Evolutionary conservation across 2,329 filamentous ascomycete species (phyloP).

Genomic region (Beauveria medogensis): DNA sequence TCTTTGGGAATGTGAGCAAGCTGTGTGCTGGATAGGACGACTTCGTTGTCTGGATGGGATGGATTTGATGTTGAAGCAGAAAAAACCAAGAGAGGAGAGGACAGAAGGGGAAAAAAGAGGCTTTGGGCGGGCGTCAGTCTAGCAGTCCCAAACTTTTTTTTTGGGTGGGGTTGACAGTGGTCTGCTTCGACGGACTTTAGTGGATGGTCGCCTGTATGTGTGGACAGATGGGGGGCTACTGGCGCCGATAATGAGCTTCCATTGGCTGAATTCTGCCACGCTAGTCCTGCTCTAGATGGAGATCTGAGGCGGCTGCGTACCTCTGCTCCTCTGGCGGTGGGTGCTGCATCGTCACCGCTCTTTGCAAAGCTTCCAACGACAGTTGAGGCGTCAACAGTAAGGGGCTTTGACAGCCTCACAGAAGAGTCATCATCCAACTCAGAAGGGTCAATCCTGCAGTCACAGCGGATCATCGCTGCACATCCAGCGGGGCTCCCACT

Average conservation of each 20-base stretch:
- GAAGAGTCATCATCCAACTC: not conserved
- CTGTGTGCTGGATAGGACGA: constrained; percentile 5
- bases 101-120: constrained; percentile 9
- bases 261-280: not conserved
- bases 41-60: constrained; percentile 11
- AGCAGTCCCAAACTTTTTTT: constrained; percentile 10
- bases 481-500: too few species aligned
- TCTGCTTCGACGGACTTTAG: too few species aligned
- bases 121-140: not conserved
- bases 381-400: not conserved
- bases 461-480: not conserved
- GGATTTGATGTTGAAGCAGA: constrained; percentile 11
- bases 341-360: not conserved
- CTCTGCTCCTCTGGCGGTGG: not conserved
- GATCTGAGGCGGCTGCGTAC: too few species aligned
- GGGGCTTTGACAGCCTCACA: not conserved
- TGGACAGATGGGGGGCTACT: not conserved
- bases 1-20: constrained; percentile 16
- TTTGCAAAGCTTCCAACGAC: not conserved
- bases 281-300: too few species aligned
- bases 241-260: not conserved
- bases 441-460: too few species aligned
- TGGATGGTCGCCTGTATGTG: too few species aligned
- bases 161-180: not conserved
- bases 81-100: constrained; percentile 2